Base-by-base conservation (phyloP, 2,329 filamentous ascomycete species). In the Fusarium guadeloupense region DNA sequence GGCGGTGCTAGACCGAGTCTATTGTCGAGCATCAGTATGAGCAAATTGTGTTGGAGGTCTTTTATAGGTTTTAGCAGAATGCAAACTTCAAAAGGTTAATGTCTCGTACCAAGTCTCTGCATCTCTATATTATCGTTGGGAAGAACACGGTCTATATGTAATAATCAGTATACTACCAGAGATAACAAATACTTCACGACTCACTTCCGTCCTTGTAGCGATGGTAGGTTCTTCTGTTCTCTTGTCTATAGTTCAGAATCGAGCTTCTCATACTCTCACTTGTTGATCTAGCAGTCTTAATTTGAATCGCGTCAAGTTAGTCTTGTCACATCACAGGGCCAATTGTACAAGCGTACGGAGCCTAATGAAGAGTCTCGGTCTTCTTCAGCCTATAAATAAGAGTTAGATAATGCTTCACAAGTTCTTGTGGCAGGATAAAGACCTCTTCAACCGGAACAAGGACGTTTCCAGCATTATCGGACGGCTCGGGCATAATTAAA, bases 221-320 rank as follows among this genome's bases (percentile, higher is more conserved):
- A 28, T 67, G 64, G 9, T 66, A 66, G 0, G 64, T 67, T n/a
- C 64, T 47, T 2, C 63, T 60, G 2, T 66, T 67, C 9, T 64
- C 63, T 6, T 43, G 59, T 2, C 64, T 37, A 12, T 67, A 66
- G 23, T 55, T 54, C 5, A 66, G 30, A 12, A 67, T 64, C 0
- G 64, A 64, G n/a, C 59, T 67, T 5, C 51, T 53, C 6, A 66
- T 4, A 7, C 63, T 66, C 13, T 42, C 51, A 4, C 54, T 56
- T 2, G 63, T 52, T 4, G 62, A 64, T n/a, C 43, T 37, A 14
- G 33, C 20, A 9, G 40, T 48, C 62, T 66, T 5, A 19, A 9
- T 5, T 9, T 4, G 1, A 12, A 35, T 19, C 2, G 12, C 2
- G 20, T 4, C 2, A 42, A 3, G 3, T 34, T 12, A 46, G 21